Evolutionary conservation across 345 rosid species (phyloP).

Genomic region (Corchorus olitorius): DNA sequence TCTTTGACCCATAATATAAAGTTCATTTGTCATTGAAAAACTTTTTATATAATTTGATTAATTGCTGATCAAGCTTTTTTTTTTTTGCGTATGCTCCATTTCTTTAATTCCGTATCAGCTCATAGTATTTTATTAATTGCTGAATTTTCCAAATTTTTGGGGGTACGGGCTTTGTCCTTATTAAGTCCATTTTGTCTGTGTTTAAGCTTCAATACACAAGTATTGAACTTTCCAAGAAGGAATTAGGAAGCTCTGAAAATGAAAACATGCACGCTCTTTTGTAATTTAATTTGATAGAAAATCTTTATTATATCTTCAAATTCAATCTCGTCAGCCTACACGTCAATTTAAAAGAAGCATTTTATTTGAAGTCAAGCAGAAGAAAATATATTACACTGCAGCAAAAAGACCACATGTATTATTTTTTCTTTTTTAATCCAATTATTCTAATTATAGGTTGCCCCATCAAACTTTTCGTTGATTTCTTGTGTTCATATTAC

Average conservation of each 20-base stretch:
- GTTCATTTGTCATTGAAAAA: not conserved
- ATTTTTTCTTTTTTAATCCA: not conserved
- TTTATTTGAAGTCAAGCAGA: not conserved
- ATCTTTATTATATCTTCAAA: not conserved
- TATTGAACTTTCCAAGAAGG: not conserved
- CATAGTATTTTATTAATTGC: not conserved
- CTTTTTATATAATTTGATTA: too few relatives aligned
- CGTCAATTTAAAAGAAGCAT: not conserved
- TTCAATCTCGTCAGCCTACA: not conserved
- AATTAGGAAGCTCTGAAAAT: not conserved
- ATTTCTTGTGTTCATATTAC: conserved; percentile 2
- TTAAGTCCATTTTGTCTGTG: not conserved
- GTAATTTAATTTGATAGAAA: not conserved
- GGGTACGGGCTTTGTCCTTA: not conserved
- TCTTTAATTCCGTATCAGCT: too few relatives aligned
- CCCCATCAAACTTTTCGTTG: not conserved
- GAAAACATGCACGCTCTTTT: not conserved
- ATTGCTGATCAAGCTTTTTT: too few relatives aligned
- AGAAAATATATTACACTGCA: not conserved
- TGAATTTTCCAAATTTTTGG: not conserved
- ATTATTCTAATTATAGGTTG: not conserved
- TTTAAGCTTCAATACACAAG: not conserved
- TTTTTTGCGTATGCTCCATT: too few relatives aligned
- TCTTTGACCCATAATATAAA: not conserved
- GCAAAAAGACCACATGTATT: not conserved